phyloP scores from a whole-genome alignment of 371 early-diverging fungal genomes.

The Mortierella sp. region DNA sequence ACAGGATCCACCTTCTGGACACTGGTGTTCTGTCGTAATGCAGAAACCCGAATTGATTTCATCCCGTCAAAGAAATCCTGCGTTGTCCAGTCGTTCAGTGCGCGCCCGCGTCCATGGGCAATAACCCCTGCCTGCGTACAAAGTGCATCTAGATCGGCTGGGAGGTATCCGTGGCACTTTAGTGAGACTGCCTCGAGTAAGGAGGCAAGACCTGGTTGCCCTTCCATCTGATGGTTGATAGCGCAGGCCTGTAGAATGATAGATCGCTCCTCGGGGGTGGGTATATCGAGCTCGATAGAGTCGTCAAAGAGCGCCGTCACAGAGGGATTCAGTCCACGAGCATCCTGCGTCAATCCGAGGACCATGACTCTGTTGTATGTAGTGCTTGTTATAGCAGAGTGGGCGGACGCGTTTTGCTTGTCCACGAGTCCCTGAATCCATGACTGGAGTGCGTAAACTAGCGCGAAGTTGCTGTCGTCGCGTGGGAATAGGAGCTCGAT shows the following conservation, averaged over 20 bases:
- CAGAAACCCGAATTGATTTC: slow-evolving; percentile 56
- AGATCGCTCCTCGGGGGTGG: slow-evolving; percentile 66
- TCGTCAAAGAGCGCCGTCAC: slow-evolving; percentile 49
- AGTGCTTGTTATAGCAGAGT: neutral
- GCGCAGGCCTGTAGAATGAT: slow-evolving; percentile 58
- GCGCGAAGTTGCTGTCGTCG: slow-evolving; percentile 50
- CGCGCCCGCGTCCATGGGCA: slow-evolving; percentile 33
- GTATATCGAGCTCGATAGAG: slow-evolving; percentile 63
- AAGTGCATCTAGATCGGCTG: slow-evolving; percentile 70
- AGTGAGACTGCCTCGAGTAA: slow-evolving; percentile 49
- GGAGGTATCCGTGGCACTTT: slow-evolving; percentile 68
- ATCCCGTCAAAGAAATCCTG: slow-evolving; percentile 42
- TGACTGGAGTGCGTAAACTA: slow-evolving; percentile 53
- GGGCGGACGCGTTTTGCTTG: slow-evolving; percentile 6
- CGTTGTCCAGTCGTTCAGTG: slow-evolving; percentile 21
- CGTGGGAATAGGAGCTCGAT: slow-evolving; percentile 67
- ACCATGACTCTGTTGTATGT: slow-evolving; percentile 11
- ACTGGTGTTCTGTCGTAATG: slow-evolving; percentile 53
- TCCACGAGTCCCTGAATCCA: slow-evolving; percentile 40
- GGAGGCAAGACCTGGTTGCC: neutral
- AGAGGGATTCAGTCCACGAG: slow-evolving; percentile 24
- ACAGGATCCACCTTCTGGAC: slow-evolving; percentile 69
- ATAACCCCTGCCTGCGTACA: slow-evolving; percentile 58
- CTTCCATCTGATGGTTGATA: slow-evolving; percentile 15
- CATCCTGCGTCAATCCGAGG: slow-evolving; percentile 31